Conservation (phyloP, 768 basidiomycete genomes). For the Auricularia sp. region DNA sequence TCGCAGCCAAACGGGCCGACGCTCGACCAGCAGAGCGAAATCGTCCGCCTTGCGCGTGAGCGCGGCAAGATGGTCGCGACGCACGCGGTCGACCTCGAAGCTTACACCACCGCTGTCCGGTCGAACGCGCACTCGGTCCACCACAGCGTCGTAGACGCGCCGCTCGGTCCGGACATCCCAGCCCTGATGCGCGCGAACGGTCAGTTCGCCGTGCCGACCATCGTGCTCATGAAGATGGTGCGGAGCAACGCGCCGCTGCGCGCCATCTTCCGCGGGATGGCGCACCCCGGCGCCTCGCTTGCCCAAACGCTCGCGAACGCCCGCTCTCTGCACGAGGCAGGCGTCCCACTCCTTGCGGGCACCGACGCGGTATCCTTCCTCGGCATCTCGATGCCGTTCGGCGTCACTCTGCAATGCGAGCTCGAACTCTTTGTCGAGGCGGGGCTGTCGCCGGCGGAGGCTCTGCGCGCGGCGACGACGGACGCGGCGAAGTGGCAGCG, state of each 20-base stretch:
- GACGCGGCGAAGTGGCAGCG: background rate
- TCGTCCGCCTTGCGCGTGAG: background rate
- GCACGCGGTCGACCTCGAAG: background rate
- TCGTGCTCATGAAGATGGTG: background rate
- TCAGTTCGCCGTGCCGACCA: background rate
- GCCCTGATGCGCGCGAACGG: background rate
- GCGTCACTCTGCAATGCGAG: background rate
- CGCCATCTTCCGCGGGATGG: background rate
- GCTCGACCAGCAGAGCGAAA: background rate
- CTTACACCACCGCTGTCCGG: background rate
- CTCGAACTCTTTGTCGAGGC: background rate
- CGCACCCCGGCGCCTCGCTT: background rate
- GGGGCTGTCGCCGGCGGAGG: background rate
- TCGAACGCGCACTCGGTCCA: background rate
- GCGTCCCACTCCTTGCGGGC: background rate
- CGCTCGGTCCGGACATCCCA: background rate
- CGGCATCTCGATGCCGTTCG: background rate
- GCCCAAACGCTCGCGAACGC: background rate
- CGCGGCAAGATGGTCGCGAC: too few relatives aligned
- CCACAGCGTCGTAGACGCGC: background rate
- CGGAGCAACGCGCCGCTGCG: background rate
- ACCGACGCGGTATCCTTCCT: background rate
- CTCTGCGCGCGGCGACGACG: background rate
- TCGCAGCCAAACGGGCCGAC: background rate
- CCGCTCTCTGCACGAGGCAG: background rate